Evolutionary conservation across 2,329 filamentous ascomycete species (phyloP), one percentile per base, ranked within the genome.

Genomic region (Colletotrichum karsti): DNA sequence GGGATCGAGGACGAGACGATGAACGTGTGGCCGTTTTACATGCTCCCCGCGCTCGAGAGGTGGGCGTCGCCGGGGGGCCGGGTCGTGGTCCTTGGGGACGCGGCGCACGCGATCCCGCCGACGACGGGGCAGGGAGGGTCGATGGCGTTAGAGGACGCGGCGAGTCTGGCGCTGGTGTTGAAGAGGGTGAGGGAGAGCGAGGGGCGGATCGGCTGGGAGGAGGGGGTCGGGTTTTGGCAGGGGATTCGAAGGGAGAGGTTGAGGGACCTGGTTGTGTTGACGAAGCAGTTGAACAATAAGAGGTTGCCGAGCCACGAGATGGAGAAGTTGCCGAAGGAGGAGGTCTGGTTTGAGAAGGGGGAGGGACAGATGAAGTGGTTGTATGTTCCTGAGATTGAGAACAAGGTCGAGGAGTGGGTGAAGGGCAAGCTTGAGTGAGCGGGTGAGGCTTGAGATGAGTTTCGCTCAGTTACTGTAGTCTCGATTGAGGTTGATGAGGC

Each of bases 91-190:
- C 72, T 86, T 1, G 84, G 84, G 0, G 84, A 86, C 30, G 82
- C 81, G 5, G 84, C 83, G 1, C 83, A 86, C 57, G 84, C 82
- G 0, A 81, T 86, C 13, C 83, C 83, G 0, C 84, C 83, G 0
- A 80, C 80, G 0, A 81, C 82, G 0, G 83, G 84, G 0, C 84
- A 85, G 66, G 82, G 84, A 0, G 77, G 80, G 1, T 84, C 84
- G 60, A 81, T 84, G 51, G 82, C 82, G 0, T 82, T 85, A 35
- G 85, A 88, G 67, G 86, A 88, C 65, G 81, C 83, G 1, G 83
- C 82, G 58, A 80, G 78, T 0, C 78, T 87, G 24, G 80, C 83
- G 3, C 72, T 82, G 3, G 70, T 87, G 0, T 60, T 82, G 61
- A 73, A 72, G 26, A 71, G 78, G 64, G 30, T 63, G 30, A 63